Percentiles rank a stretch among this genome's conserved stretches.
phyloP scores from a whole-genome alignment of 2,329 filamentous ascomycete species.

The Bertia moriformis region DNA sequence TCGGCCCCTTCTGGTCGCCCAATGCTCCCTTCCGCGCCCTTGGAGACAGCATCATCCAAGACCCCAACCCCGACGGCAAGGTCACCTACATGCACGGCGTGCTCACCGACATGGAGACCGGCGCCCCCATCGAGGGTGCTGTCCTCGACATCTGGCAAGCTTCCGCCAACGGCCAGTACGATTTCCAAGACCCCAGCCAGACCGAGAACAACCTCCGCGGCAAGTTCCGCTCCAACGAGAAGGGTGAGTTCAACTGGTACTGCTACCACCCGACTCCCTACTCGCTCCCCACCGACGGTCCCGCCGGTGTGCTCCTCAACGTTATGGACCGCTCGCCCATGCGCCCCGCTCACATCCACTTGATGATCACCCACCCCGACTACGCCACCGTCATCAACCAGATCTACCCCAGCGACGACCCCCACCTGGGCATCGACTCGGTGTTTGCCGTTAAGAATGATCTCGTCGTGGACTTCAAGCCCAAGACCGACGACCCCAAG shows the following conservation, averaged over 20 bases:
- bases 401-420: constrained; percentile 45
- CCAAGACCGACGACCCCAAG: constrained; percentile 17
- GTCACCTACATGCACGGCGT: constrained; percentile 56
- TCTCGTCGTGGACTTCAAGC: constrained; percentile 26
- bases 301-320: constrained; percentile 7
- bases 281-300: constrained; percentile 40
- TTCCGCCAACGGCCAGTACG: constrained; percentile 61
- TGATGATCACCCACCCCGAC: constrained; percentile 25
- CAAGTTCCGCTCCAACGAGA: constrained; percentile 46
- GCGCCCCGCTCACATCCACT: constrained; percentile 11
- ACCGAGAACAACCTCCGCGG: constrained; percentile 60
- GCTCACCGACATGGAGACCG: constrained; percentile 49
- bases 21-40: constrained; percentile 58
- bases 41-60: constrained; percentile 52
- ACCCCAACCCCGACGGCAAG: constrained; percentile 40
- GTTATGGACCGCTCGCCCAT: constrained; percentile 10
- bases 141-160: constrained; percentile 71
- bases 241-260: constrained; percentile 48
- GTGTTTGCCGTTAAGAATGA: constrained; percentile 20
- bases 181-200: constrained; percentile 63
- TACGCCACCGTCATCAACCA: constrained; percentile 54
- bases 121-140: constrained; percentile 49
- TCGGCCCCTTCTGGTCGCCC: constrained; percentile 67
- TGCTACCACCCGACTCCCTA: constrained; percentile 50
- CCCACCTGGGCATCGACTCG: constrained; percentile 29